Evolutionary conservation across 2,329 filamentous ascomycete species (phyloP), one percentile per base, ranked within the genome.

Genomic region (Ophiognomonia clavigignenti-juglandacearum): DNA sequence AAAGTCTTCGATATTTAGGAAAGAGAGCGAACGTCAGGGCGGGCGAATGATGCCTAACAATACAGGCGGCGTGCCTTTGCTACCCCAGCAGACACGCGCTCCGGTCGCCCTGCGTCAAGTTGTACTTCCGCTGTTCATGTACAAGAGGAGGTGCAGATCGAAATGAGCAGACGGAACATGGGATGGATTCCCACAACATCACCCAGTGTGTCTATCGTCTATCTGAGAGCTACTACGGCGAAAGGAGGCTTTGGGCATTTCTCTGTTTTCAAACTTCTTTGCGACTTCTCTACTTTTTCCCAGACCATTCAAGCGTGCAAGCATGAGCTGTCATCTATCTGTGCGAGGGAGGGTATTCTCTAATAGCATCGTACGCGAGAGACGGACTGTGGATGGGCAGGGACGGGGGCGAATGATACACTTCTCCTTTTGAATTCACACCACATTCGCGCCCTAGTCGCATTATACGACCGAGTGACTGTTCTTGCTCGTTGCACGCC

Each of bases 311-410:
- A n/a, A n/a, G n/a, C n/a, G n/a, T n/a, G n/a, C n/a, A 39, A 43
- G 45, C 45, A 44, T 43, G 31, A 41, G 39, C n/a, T n/a, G n/a
- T n/a, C n/a, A n/a, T n/a, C n/a, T n/a, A n/a, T 31, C 19, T 24
- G 14, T 19, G 39, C 39, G 32, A 24, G 16, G 20, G 42, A 39
- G 40, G 35, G 37, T 41, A 47, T 24, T 43, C 16, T 48, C 38
- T 48, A 48, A 48, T 48, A 44, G 46, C 46, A 48, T 48, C 39
- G 40, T 44, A 47, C 39, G 46, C 40, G 40, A 48, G 32, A 16
- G 46, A 48, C 35, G 46, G 35, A 43, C 11, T 27, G 16, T n/a
- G n/a, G n/a, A n/a, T n/a, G n/a, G n/a, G n/a, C n/a, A n/a, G n/a
- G n/a, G n/a, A n/a, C n/a, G n/a, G n/a, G n/a, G n/a, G n/a, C n/a